A percentile compares a stretch with the other conserved stretches of the same genome.
Evolutionary conservation across 2,329 filamentous ascomycete species (phyloP).

Genomic region (Alternaria tenuissima): DNA sequence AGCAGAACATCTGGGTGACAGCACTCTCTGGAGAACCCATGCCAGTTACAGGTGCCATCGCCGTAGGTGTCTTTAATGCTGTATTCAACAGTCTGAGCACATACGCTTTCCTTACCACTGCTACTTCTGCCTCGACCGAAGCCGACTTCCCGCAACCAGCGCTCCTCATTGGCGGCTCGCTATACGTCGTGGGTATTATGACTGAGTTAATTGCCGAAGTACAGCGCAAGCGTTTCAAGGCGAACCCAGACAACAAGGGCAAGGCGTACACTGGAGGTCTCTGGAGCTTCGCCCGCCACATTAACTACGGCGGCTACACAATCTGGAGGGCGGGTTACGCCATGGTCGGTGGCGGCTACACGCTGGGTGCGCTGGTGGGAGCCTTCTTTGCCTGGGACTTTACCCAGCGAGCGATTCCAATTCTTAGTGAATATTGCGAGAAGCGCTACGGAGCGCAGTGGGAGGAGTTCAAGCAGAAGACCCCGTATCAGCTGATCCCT

Average conservation of each 20-base stretch:
- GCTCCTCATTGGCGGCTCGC: slow-evolving; percentile 58
- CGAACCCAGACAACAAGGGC: slow-evolving; percentile 60
- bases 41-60: slow-evolving; percentile 52
- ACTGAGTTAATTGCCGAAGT: slow-evolving; percentile 65
- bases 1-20: slow-evolving; percentile 65
- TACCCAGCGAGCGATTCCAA: slow-evolving; percentile 54
- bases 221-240: slow-evolving; percentile 64
- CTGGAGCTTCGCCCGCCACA: slow-evolving; percentile 60
- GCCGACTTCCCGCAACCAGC: slow-evolving; percentile 50
- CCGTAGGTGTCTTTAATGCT: slow-evolving; percentile 62
- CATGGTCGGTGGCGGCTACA: slow-evolving; percentile 58
- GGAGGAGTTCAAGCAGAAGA: slow-evolving; percentile 52
- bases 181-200: slow-evolving; percentile 62
- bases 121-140: slow-evolving; percentile 58
- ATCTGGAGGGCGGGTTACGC: slow-evolving; percentile 62
- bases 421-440: slow-evolving; percentile 60
- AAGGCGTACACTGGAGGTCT: slow-evolving; percentile 61
- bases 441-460: slow-evolving; percentile 53
- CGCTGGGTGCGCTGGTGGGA: slow-evolving; percentile 53
- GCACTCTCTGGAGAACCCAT: slow-evolving; percentile 61
- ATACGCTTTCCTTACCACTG: slow-evolving; percentile 61
- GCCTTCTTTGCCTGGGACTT: slow-evolving; percentile 59
- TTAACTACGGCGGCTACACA: slow-evolving; percentile 64
- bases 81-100: slow-evolving; percentile 64
- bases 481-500: slow-evolving; percentile 48